Evolutionary conservation across 2,329 filamentous ascomycete genomes (phyloP), one percentile per base, ranked within the genome.

Genomic region (Fusarium lateritium): DNA sequence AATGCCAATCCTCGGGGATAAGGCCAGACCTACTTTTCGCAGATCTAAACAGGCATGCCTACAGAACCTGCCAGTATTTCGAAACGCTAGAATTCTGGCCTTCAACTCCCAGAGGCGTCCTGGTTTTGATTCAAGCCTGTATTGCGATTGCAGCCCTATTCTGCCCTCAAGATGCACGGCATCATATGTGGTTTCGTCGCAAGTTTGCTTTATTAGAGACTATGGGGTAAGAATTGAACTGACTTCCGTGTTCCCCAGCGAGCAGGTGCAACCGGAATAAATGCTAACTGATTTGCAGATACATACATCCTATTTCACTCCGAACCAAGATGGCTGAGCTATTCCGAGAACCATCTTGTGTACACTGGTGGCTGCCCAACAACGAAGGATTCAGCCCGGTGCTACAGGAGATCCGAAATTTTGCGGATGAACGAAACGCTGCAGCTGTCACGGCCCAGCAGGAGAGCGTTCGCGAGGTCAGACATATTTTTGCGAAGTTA

Each of bases 331-430:
- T 98, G 86, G 89, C 92, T 33, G 86, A 92, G 46, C 79, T 93
- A 24, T 97, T 96, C 85, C 84, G 87, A 62, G 87, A 93, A 43
- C 86, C 88, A 15, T 89, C 90, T 21, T 89, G 94, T 54, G 88
- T 88, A 44, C 85, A 91, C 59, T 98, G 94, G 93, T 99, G 96
- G 96, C 86, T 98, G 4, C 93, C 94, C 4, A 87, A 96, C 77
- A 88, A 93, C 66, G 92, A 95, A 81, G 89, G 88, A 3, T 92
- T 92, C 73, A 91, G 88, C 13, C 87, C 88, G 1, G 88, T 97
- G 42, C 85, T 98, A 55, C 90, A 90, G 52, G 91, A 88, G 55
- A 90, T 97, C 65, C 91, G 94, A 21, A 87, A 89, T 42, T 94
- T 97, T 79, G 93, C 94, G 28, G 90, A 93, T 72, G 93, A 96